phyloP scores from a whole-genome alignment of 805 yeast genomes.

The Zygosaccharomyces lentus region DNA sequence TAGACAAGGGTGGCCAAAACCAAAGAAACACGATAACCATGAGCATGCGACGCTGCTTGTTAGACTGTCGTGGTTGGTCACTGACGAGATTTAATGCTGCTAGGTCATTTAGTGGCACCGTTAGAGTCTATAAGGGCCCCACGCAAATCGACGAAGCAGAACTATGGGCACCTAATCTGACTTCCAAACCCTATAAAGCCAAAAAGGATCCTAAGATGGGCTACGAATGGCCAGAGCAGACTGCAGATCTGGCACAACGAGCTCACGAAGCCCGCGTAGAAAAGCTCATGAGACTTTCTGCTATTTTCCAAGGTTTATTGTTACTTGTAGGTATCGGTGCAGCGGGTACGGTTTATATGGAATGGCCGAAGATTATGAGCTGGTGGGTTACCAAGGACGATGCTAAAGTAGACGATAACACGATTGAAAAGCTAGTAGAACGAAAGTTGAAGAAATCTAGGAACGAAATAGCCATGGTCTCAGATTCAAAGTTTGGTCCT shows the following conservation, averaged over 20 bases:
- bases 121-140: background rate
- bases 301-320: constrained; percentile 41
- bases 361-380: constrained; percentile 32
- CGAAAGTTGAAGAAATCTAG: constrained; percentile 17
- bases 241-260: constrained; percentile 16
- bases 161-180: constrained; percentile 27
- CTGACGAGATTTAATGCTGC: background rate
- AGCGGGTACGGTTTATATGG: constrained; percentile 36
- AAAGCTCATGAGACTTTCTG: constrained; percentile 42
- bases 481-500: constrained; percentile 35
- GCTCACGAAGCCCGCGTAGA: constrained; percentile 36
- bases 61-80: background rate
- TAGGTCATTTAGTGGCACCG: background rate
- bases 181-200: constrained; percentile 28
- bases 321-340: constrained; percentile 39
- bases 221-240: constrained; percentile 22
- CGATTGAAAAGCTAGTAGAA: constrained; percentile 20
- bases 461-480: constrained; percentile 32
- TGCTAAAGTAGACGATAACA: constrained; percentile 21
- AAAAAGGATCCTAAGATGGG: constrained; percentile 19
- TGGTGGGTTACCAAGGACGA: constrained; percentile 31
- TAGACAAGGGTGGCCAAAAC: background rate
- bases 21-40: background rate
- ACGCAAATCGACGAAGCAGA: constrained; percentile 34
- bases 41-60: background rate